Conservation (phyloP, 768 basidiomycete genomes). For the Rhizopogon sp. region DNA sequence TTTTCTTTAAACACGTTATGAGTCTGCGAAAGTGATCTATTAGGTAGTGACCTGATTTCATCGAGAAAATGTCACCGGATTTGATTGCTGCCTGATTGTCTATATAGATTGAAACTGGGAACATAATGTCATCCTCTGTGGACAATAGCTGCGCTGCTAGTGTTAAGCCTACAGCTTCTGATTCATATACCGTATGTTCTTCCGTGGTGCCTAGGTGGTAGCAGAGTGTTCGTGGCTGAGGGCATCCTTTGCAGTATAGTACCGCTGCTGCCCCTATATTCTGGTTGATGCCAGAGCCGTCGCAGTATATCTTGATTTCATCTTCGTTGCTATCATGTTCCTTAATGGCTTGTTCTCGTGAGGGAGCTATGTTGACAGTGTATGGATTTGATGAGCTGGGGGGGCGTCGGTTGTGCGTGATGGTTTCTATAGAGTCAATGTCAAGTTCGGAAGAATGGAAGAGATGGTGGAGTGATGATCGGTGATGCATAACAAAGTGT, state of each 20-base stretch:
- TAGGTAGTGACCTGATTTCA: background rate
- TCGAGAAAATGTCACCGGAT: background rate
- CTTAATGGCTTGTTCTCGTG: background rate
- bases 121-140: background rate
- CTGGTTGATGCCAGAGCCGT: constrained; percentile 12
- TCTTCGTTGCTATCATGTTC: background rate
- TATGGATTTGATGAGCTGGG: background rate
- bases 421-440: background rate
- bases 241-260: background rate
- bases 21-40: background rate
- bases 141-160: constrained; percentile 9
- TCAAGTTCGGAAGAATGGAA: background rate
- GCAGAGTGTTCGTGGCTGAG: background rate
- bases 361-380: background rate
- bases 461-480: background rate
- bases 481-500: background rate
- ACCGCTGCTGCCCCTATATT: constrained; percentile 15
- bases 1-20: background rate
- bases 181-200: constrained; percentile 15
- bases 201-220: constrained; percentile 6
- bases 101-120: background rate
- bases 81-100: constrained; percentile 14
- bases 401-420: background rate
- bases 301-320: constrained; percentile 8
- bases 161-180: constrained; percentile 6